These are phyloP conservation scores for Mycena filopes DNA, from an alignment of 768 basidiomycete genomes.

Conservation along the genomic window DNA sequence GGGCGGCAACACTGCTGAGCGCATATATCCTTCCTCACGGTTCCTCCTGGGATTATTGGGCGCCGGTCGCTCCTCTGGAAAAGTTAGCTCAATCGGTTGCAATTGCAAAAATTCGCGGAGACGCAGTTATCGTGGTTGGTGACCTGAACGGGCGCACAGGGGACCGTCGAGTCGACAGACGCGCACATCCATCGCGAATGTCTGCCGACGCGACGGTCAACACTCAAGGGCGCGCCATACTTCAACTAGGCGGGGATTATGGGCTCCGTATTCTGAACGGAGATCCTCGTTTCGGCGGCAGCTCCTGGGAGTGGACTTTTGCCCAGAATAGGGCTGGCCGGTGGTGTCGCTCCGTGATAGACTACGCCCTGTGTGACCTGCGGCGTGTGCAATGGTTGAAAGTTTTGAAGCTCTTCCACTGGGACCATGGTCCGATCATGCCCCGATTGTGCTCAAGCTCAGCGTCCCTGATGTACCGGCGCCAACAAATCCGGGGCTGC, in stretches of 20 bases:
- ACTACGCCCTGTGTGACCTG: constrained; percentile 1
- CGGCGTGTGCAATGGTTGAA: not conserved
- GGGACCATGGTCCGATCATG: not conserved
- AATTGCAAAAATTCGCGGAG: not conserved
- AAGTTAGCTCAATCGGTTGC: not conserved
- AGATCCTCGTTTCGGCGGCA: not conserved
- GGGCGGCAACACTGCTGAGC: not conserved
- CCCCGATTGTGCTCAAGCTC: not conserved
- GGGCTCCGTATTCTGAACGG: not conserved
- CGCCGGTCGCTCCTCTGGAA: not conserved
- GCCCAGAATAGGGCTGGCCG: not conserved
- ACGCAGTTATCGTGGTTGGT: not conserved
- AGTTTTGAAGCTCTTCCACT: not conserved
- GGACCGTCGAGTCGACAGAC: not conserved
- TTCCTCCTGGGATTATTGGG: not conserved
- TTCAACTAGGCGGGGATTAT: not conserved
- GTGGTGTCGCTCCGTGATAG: not conserved
- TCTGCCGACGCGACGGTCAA: not conserved
- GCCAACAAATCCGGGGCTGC: not conserved
- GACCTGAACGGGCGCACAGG: not conserved
- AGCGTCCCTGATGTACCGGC: not conserved
- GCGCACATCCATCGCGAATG: not conserved
- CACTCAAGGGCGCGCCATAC: not conserved
- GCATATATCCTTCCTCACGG: not conserved
- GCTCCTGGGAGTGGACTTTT: constrained; percentile 9